A percentile compares a stretch with the other conserved stretches of the same genome.
phyloP scores from a whole-genome alignment of 352 stramenopile species.

The Globisporangium rhizosaccharum region DNA sequence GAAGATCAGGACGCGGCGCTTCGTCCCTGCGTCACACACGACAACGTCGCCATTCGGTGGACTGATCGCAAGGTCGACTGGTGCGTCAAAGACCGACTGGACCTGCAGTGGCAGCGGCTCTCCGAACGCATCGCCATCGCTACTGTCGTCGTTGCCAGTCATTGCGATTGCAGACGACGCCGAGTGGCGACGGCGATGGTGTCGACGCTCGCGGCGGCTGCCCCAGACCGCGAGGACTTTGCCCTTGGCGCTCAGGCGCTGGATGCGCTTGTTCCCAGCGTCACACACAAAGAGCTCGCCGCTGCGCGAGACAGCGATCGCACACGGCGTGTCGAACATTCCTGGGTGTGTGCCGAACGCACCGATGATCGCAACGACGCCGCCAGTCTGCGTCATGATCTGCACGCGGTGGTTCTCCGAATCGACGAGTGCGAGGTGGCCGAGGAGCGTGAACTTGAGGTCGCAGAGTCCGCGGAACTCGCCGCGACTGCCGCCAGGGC shows the following conservation, averaged over 20 bases:
- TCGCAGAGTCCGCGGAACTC: constrained; percentile 47
- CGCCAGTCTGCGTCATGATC: constrained; percentile 40
- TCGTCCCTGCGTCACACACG: constrained; percentile 30
- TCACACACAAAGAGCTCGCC: constrained; percentile 61
- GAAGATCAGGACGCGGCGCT: constrained; percentile 33
- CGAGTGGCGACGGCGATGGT: not conserved
- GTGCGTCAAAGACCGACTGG: constrained; percentile 27
- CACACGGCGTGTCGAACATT: constrained; percentile 31
- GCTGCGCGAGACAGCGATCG: constrained; percentile 30
- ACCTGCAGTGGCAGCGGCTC: not conserved
- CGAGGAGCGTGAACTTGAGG: constrained; percentile 43
- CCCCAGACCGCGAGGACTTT: constrained; percentile 40
- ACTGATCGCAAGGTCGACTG: constrained; percentile 21
- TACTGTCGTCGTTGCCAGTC: constrained; percentile 6
- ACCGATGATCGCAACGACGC: constrained; percentile 32
- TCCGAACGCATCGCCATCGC: not conserved
- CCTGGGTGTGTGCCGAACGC: constrained; percentile 22
- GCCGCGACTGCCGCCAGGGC: constrained; percentile 26
- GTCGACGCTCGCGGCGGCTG: constrained; percentile 5
- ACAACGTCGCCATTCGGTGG: constrained; percentile 26
- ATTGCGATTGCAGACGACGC: too few species aligned
- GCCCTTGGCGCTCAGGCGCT: constrained; percentile 41
- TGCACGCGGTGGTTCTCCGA: constrained; percentile 53
- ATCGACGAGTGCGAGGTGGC: constrained; percentile 49
- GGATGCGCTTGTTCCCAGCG: constrained; percentile 52